phyloP scores from a whole-genome alignment of 2,329 filamentous ascomycete species.

The Leptographium flavum region DNA sequence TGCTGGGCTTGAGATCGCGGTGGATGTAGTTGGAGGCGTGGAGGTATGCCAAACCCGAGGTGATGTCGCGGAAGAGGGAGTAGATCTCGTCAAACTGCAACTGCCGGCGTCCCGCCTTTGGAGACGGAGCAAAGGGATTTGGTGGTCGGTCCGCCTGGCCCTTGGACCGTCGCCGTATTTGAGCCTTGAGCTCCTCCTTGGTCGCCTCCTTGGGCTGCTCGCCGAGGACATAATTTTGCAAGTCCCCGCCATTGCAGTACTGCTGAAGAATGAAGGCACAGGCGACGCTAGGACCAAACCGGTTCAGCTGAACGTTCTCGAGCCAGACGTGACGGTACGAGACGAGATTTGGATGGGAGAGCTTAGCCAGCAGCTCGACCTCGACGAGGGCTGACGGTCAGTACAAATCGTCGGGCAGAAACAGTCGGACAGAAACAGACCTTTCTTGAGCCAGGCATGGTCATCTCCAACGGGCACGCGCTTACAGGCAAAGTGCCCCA shows the following conservation, averaged over 20 bases:
- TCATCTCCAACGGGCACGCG: slow-evolving; percentile 91
- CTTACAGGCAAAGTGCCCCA: slow-evolving; percentile 93
- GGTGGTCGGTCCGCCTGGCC: slow-evolving; percentile 52
- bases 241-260: slow-evolving; percentile 88
- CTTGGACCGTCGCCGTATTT: slow-evolving; percentile 67
- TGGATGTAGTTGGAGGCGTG: slow-evolving; percentile 91
- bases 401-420: neutral
- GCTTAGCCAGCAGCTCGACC: slow-evolving; percentile 79
- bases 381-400: slow-evolving; percentile 53
- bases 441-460: slow-evolving; percentile 88
- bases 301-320: slow-evolving; percentile 70
- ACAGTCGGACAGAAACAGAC: slow-evolving; percentile 4
- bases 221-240: slow-evolving; percentile 75
- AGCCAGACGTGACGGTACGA: slow-evolving; percentile 97
- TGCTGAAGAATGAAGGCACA: slow-evolving; percentile 96
- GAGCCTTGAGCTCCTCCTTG: slow-evolving; percentile 78
- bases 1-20: slow-evolving; percentile 88
- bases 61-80: slow-evolving; percentile 91
- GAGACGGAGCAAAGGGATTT: slow-evolving; percentile 8
- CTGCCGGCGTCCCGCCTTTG: slow-evolving; percentile 20
- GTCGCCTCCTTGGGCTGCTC: slow-evolving; percentile 48
- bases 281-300: slow-evolving; percentile 80
- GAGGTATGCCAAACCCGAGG: slow-evolving; percentile 77
- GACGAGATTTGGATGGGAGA: slow-evolving; percentile 89
- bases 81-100: slow-evolving; percentile 82